These are phyloP conservation scores for Aspergillus sp. DNA, from an alignment of 2,329 filamentous ascomycete species.

Conservation along the genomic window DNA sequence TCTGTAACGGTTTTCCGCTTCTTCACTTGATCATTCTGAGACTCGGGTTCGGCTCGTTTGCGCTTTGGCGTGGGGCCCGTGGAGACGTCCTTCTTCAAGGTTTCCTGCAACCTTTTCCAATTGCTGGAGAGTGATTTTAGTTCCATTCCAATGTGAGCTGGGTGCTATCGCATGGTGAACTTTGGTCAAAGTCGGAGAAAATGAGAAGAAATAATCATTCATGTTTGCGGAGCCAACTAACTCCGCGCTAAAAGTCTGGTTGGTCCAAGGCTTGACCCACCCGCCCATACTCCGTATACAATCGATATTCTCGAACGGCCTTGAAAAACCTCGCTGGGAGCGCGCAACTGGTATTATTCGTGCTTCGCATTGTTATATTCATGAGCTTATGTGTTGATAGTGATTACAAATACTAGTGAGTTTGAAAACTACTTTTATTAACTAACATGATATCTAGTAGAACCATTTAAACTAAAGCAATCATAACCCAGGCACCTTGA, in stretches of 20 bases:
- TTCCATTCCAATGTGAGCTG: constrained; percentile 39
- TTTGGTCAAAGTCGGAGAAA: constrained; percentile 2
- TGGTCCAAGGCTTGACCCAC: constrained; percentile 16
- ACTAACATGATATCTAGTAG: constrained; percentile 11
- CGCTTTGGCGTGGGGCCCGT: constrained; percentile 28
- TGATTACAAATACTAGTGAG: neutral
- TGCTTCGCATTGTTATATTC: neutral
- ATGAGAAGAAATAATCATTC: constrained; percentile 20
- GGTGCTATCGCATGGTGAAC: constrained; percentile 24
- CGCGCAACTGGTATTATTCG: neutral
- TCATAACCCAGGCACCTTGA: constrained; percentile 54
- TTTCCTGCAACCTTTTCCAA: constrained; percentile 52
- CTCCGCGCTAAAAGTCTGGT: constrained; percentile 18
- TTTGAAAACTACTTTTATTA: constrained; percentile 4
- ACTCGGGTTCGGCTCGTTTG: constrained; percentile 34
- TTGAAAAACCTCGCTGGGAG: neutral
- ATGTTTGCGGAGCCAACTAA: constrained; percentile 17
- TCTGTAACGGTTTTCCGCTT: constrained; percentile 28
- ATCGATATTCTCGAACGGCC: neutral
- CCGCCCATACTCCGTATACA: neutral
- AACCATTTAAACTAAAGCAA: constrained; percentile 4
- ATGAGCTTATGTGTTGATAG: neutral
- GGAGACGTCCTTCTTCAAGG: constrained; percentile 36
- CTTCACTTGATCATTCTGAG: constrained; percentile 33
- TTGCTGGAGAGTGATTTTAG: constrained; percentile 48